These are phyloP conservation scores for Sarocladiaceae sp. DNA, from an alignment of 2,329 filamentous ascomycete species.

Conservation along the genomic window DNA sequence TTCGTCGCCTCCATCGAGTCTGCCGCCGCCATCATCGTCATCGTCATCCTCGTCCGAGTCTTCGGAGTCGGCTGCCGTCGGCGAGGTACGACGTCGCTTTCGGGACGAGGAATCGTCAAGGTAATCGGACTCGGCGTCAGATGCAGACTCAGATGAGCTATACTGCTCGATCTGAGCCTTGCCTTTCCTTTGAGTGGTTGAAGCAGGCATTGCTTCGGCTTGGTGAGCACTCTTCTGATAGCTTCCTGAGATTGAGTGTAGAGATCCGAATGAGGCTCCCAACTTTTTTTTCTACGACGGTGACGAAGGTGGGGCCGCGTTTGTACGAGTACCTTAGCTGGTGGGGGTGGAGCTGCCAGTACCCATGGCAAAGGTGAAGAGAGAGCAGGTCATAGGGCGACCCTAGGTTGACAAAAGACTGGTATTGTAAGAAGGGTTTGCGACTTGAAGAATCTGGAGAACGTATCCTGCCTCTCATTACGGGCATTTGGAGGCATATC, in stretches of 20 bases:
- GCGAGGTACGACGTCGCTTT: conserved; percentile 38
- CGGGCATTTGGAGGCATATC: too few species aligned
- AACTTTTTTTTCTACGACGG: conserved; percentile 6
- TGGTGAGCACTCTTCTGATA: too few species aligned
- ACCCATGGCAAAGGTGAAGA: too few species aligned
- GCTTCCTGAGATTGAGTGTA: not conserved
- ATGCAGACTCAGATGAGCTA: conserved; percentile 12
- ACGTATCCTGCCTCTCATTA: too few species aligned
- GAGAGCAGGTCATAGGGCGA: too few species aligned
- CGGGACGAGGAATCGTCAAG: conserved; percentile 39
- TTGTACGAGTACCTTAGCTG: not conserved
- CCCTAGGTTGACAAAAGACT: too few species aligned
- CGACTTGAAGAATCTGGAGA: too few species aligned
- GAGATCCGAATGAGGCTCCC: not conserved
- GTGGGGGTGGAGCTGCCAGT: not conserved
- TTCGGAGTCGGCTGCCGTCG: conserved; percentile 13
- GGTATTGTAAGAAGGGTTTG: too few species aligned
- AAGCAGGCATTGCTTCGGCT: not conserved
- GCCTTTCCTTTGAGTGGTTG: conserved; percentile 1
- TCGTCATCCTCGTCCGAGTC: conserved; percentile 21
- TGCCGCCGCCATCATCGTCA: conserved; percentile 19
- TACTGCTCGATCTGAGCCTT: conserved; percentile 2
- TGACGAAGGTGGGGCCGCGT: not conserved
- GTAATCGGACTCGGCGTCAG: conserved; percentile 39
- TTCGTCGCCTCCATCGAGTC: conserved; percentile 22